Evolutionary conservation across 257 asterid genomes (phyloP), one percentile per base, ranked within the genome.

Genomic region (Nicotiana attenuata): DNA sequence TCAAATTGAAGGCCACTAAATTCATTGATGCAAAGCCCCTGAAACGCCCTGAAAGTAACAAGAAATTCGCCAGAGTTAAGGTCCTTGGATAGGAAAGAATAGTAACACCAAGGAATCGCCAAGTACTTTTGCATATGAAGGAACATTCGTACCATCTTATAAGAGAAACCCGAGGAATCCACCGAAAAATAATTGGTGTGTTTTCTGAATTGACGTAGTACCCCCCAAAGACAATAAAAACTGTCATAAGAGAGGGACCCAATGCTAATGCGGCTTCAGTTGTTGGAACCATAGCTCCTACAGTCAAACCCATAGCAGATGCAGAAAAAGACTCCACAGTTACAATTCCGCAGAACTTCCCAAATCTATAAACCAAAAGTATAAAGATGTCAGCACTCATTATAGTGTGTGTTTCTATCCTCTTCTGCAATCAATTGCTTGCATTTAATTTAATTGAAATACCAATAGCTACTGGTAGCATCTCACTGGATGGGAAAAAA

Each of bases 231-330:
- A 94, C 98, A 53, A 94, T 95, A 90, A 96, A 96, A 80, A 96
- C 97, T 50, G 98, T 94, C 99, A 96, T 96, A 38, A 92, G 93
- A 31, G 98, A 91, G 65, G 98, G 98, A 57, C 99, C 98, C 83
- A 96, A 86, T 65, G 98, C 99, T 88, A 96, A 79, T 82, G 99
- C 98, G 33, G 99, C 98, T 91, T 96, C 99, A 29, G 98, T 89
- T 73, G 97, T 93, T 66, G 99, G 98, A 84, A 82, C 98, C 92
- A 93, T 93, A 24, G 99, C 98, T 64, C 99, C 99, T 61, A 96
- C 97, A n/a, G 99, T 96, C 87, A 96, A 87, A 80, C 99, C 98
- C 97, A 94, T 96, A 0, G 98, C 99, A 65, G 99, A 94, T 65
- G 99, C 97, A 64, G 98, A 93, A 78, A 96, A 96, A 65, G 99